These are phyloP conservation scores for Neohortaea acidophila DNA, from an alignment of 495 filamentous ascomycete species.

Conservation along the genomic window DNA sequence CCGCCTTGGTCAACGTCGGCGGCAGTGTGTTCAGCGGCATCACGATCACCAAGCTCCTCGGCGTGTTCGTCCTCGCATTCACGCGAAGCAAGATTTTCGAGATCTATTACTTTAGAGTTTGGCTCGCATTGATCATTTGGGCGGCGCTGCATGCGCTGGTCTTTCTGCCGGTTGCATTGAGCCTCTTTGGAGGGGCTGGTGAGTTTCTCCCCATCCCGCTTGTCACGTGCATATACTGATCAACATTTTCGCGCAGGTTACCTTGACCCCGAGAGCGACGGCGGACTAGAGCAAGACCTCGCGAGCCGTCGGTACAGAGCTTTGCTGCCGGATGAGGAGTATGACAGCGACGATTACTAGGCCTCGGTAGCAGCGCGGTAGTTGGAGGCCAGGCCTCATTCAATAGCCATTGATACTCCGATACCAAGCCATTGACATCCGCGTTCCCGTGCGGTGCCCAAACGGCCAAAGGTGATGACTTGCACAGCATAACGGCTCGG, in stretches of 20 bases:
- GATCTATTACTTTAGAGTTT: conserved; percentile 96
- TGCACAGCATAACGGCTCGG: too few species aligned
- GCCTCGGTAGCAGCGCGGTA: too few species aligned
- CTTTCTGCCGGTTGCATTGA: conserved; percentile 81
- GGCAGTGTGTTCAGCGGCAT: conserved; percentile 91
- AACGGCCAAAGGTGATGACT: too few species aligned
- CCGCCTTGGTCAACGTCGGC: conserved; percentile 83
- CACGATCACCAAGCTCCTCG: conserved; percentile 84
- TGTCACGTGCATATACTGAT: conserved; percentile 6
- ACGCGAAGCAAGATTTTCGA: conserved; percentile 98
- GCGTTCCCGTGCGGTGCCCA: too few species aligned
- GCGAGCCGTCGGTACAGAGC: conserved; percentile 28
- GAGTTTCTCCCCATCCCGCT: conserved; percentile 20
- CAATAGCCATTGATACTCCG: too few species aligned
- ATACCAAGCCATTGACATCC: too few species aligned
- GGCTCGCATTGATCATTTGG: conserved; percentile 77
- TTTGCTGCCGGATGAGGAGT: conserved; percentile 30
- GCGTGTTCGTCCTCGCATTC: conserved; percentile 83
- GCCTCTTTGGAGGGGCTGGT: conserved; percentile 72
- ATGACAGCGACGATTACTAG: conserved; percentile 26
- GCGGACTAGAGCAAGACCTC: conserved; percentile 75
- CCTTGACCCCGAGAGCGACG: conserved; percentile 65
- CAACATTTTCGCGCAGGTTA: conserved; percentile 41
- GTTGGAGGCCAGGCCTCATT: too few species aligned
- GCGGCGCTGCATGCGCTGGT: conserved; percentile 82